These are phyloP conservation scores for Penicillium concentricum DNA, from an alignment of 2,329 filamentous ascomycete species.

Conservation along the genomic window DNA sequence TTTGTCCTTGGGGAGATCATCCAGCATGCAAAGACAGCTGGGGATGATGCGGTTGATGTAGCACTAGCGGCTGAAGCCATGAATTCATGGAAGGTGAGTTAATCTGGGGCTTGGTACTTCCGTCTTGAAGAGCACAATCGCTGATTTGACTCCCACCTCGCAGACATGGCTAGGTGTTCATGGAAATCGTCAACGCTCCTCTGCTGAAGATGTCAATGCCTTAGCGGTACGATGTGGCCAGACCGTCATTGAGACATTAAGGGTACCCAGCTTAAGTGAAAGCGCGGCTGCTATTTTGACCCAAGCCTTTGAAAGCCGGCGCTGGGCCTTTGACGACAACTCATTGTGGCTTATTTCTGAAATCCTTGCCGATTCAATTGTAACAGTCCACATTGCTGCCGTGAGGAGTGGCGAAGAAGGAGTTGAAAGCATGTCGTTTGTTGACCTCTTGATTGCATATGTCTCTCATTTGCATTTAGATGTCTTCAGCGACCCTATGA, in stretches of 20 bases:
- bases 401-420: conserved; percentile 39
- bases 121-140: neutral
- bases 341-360: conserved; percentile 8
- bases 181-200: conserved; percentile 18
- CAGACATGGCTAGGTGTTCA: conserved; percentile 39
- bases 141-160: neutral
- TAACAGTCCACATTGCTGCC: conserved; percentile 32
- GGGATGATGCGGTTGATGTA: conserved; percentile 19
- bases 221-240: conserved; percentile 35
- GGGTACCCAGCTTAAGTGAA: conserved; percentile 19
- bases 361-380: conserved; percentile 30
- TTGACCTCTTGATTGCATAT: conserved; percentile 43
- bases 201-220: conserved; percentile 8
- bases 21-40: conserved; percentile 30
- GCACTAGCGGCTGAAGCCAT: conserved; percentile 35
- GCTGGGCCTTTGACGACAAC: conserved; percentile 18
- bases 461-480: conserved; percentile 31
- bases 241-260: conserved; percentile 32
- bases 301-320: conserved; percentile 21
- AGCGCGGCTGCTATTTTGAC: conserved; percentile 21
- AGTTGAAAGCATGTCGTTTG: conserved; percentile 39
- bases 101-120: neutral
- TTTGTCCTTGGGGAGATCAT: conserved; percentile 13
- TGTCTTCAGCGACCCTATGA: conserved; percentile 32
- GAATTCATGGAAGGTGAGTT: conserved; percentile 37